These are phyloP conservation scores for Berkeleyomyces basicola DNA, from an alignment of 2,329 filamentous ascomycete genomes.

Conservation along the genomic window DNA sequence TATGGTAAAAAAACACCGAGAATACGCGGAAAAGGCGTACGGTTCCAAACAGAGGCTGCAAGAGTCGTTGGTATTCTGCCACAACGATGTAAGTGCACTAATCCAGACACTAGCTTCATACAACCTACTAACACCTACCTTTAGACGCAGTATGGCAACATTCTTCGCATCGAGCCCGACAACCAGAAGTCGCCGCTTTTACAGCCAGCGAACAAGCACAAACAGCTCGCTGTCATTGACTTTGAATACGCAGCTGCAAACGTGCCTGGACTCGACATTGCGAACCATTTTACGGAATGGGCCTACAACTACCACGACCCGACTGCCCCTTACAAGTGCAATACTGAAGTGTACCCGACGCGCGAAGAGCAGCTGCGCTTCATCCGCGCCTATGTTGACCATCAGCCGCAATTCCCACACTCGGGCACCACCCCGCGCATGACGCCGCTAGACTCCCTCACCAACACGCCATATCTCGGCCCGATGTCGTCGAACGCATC, in stretches of 20 bases:
- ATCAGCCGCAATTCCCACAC: conserved; percentile 51
- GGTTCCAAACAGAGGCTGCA: conserved; percentile 50
- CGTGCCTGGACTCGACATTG: conserved; percentile 73
- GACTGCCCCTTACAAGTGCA: conserved; percentile 46
- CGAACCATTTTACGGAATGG: conserved; percentile 98
- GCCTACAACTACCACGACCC: conserved; percentile 90
- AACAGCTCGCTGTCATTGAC: conserved; percentile 91
- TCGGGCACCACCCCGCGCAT: conserved; percentile 34
- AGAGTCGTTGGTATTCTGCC: conserved; percentile 75
- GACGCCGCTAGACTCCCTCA: conserved; percentile 27
- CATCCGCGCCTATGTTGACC: conserved; percentile 70
- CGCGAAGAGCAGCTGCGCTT: conserved; percentile 71
- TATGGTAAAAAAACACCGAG: conserved; percentile 60
- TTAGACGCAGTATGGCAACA: conserved; percentile 95
- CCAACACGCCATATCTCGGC: conserved; percentile 23
- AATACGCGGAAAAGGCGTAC: conserved; percentile 55
- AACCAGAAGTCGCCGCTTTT: conserved; percentile 71
- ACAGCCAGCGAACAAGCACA: conserved; percentile 82
- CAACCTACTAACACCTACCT: conserved; percentile 1
- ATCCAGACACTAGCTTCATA: neutral
- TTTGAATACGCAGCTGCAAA: conserved; percentile 96
- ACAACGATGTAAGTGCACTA: conserved; percentile 63
- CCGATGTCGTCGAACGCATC: conserved; percentile 30
- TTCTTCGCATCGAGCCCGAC: conserved; percentile 54
- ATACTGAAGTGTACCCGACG: conserved; percentile 55